These are phyloP conservation scores for Lanmaoa pseudosensibilis DNA, from an alignment of 768 basidiomycete genomes.

Conservation along the genomic window DNA sequence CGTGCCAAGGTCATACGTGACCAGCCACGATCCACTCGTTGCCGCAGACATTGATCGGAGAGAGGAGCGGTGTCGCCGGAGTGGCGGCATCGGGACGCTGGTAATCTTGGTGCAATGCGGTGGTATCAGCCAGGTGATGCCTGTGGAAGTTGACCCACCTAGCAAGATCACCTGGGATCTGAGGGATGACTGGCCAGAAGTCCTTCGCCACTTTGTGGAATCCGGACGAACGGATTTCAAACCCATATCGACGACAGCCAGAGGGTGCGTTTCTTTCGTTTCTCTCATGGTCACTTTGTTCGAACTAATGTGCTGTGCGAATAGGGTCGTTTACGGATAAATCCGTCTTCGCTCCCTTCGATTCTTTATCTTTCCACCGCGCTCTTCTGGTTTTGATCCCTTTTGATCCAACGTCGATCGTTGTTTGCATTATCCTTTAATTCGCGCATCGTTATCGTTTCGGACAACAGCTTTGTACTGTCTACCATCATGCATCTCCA, in stretches of 20 bases:
- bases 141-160: slow-evolving; percentile 81
- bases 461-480: slow-evolving; percentile 27
- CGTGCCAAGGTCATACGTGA: slow-evolving; percentile 69
- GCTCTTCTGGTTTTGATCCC: background rate
- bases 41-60: slow-evolving; percentile 74
- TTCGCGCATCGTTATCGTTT: slow-evolving; percentile 24
- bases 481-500: slow-evolving; percentile 24
- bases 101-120: slow-evolving; percentile 78
- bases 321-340: slow-evolving; percentile 47
- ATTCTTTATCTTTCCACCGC: slow-evolving; percentile 9
- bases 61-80: slow-evolving; percentile 74
- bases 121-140: slow-evolving; percentile 78
- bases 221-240: slow-evolving; percentile 74
- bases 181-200: slow-evolving; percentile 70
- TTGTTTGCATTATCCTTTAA: slow-evolving; percentile 24
- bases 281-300: background rate
- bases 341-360: background rate
- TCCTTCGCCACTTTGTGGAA: slow-evolving; percentile 70
- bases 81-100: slow-evolving; percentile 73
- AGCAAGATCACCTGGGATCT: slow-evolving; percentile 74
- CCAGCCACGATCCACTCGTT: slow-evolving; percentile 65
- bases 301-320: slow-evolving; percentile 6
- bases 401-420: slow-evolving; percentile 30
- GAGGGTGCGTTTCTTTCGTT: slow-evolving; percentile 56
- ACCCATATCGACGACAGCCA: slow-evolving; percentile 74